Percentiles rank a stretch among this genome's conserved stretches.
phyloP scores from a whole-genome alignment of 2,329 filamentous ascomycete genomes.

The Aspergillus sp. region DNA sequence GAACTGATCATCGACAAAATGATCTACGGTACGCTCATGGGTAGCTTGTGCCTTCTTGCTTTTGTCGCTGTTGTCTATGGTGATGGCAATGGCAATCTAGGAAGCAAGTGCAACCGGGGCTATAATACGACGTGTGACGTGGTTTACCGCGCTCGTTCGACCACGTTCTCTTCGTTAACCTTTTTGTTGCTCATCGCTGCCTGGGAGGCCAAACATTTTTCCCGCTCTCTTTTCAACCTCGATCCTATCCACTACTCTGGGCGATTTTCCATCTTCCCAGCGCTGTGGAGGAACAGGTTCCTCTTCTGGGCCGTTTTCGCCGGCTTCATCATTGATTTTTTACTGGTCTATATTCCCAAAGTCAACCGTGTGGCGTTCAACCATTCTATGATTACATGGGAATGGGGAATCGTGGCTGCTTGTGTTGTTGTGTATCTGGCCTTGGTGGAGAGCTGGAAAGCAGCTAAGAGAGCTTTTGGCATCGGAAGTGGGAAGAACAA shows the following conservation, averaged over 20 bases:
- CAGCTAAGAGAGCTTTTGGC: conserved; percentile 43
- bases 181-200: conserved; percentile 67
- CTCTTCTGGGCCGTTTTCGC: conserved; percentile 55
- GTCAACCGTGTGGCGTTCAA: conserved; percentile 57
- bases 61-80: conserved; percentile 33
- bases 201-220: conserved; percentile 68
- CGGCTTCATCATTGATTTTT: conserved; percentile 48
- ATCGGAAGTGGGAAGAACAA: conserved; percentile 26
- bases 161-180: conserved; percentile 63
- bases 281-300: conserved; percentile 63
- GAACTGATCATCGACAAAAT: conserved; percentile 34
- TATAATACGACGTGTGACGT: conserved; percentile 41
- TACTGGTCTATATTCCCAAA: conserved; percentile 56
- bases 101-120: conserved; percentile 45
- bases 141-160: conserved; percentile 60
- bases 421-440: conserved; percentile 51
- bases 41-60: conserved; percentile 32
- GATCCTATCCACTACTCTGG: conserved; percentile 47
- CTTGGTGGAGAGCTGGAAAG: conserved; percentile 58
- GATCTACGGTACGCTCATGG: conserved; percentile 39
- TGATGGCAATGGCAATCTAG: conserved; percentile 34
- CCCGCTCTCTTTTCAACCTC: conserved; percentile 63
- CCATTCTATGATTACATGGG: conserved; percentile 56
- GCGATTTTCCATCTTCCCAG: conserved; percentile 52
- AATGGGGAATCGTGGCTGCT: conserved; percentile 59